Conservation (phyloP, 768 basidiomycete species). For the Lactarius hatsudake region DNA sequence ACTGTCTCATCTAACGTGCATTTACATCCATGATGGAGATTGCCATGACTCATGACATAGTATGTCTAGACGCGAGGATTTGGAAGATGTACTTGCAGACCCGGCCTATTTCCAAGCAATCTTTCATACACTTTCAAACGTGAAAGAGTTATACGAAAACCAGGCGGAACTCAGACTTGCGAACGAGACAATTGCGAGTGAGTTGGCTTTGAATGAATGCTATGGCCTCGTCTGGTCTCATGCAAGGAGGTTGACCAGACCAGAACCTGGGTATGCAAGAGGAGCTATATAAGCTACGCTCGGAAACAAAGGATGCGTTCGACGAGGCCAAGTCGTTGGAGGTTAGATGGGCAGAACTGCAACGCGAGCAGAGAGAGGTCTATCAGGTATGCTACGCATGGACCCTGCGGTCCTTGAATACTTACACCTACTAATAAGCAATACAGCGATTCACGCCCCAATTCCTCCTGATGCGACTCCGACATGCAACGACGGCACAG, state of each 20-base stretch:
- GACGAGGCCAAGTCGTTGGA: slow-evolving; percentile 83
- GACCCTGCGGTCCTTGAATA: not conserved
- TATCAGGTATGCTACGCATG: slow-evolving; percentile 61
- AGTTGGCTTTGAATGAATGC: slow-evolving; percentile 33
- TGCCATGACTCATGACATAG: not conserved
- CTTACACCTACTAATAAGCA: not conserved
- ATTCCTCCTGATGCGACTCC: slow-evolving; percentile 83
- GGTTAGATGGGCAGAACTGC: slow-evolving; percentile 79
- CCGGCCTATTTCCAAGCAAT: slow-evolving; percentile 83
- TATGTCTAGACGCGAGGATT: slow-evolving; percentile 68
- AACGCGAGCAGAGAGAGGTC: slow-evolving; percentile 83
- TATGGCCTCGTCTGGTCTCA: slow-evolving; percentile 20
- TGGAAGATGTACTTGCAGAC: slow-evolving; percentile 86
- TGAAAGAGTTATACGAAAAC: slow-evolving; percentile 70
- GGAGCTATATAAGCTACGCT: slow-evolving; percentile 66
- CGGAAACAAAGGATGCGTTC: slow-evolving; percentile 84
- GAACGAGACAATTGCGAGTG: slow-evolving; percentile 85
- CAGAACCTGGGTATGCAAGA: slow-evolving; percentile 77
- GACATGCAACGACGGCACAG: slow-evolving; percentile 85
- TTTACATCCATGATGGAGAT: not conserved
- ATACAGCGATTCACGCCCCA: slow-evolving; percentile 77
- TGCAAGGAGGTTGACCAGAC: slow-evolving; percentile 41
- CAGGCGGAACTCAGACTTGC: slow-evolving; percentile 79
- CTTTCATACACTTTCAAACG: slow-evolving; percentile 73
- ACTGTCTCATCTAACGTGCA: slow-evolving; percentile 65